Evolutionary conservation across 179 eudicot genomes (phyloP).

Genomic region (Silene coronaria): DNA sequence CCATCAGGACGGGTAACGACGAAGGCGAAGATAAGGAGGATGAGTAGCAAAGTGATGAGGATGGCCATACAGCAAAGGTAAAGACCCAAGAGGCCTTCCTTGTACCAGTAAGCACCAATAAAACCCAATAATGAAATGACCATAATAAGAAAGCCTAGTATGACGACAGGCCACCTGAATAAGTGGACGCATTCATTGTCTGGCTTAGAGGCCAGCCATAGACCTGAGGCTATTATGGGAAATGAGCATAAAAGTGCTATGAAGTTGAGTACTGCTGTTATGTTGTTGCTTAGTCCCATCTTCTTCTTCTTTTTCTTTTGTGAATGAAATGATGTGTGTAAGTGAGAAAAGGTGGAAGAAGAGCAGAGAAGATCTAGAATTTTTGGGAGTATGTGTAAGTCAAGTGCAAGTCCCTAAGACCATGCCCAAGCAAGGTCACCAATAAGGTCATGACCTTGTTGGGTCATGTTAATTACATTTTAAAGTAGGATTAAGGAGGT

Average conservation of each 20-base stretch:
- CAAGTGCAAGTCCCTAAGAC: background rate
- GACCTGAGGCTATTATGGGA: conserved; percentile 80
- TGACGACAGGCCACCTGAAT: conserved; percentile 73
- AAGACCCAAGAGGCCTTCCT: conserved; percentile 57
- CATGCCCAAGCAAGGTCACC: too few species aligned
- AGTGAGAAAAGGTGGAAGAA: background rate
- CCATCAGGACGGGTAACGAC: conserved; percentile 71
- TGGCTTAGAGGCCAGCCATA: conserved; percentile 85
- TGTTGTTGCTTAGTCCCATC: conserved; percentile 85
- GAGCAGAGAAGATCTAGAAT: background rate
- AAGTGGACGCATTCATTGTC: conserved; percentile 83
- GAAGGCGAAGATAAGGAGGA: conserved; percentile 71
- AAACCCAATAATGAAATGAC: conserved; percentile 68
- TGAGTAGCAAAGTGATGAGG: conserved; percentile 51
- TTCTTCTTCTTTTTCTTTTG: background rate
- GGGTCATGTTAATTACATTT: too few species aligned
- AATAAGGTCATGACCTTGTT: too few species aligned
- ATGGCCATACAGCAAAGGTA: conserved; percentile 76
- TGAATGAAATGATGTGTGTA: background rate
- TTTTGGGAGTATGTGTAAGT: background rate
- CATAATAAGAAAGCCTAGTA: conserved; percentile 54
- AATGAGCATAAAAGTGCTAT: conserved; percentile 69
- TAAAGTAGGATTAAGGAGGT: too few species aligned
- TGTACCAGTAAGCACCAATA: conserved; percentile 81
- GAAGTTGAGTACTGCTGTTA: conserved; percentile 78